A percentile compares a stretch with the other conserved stretches of the same genome.
phyloP scores from a whole-genome alignment of 2,329 filamentous ascomycete species.

The Kalmusia sp. region DNA sequence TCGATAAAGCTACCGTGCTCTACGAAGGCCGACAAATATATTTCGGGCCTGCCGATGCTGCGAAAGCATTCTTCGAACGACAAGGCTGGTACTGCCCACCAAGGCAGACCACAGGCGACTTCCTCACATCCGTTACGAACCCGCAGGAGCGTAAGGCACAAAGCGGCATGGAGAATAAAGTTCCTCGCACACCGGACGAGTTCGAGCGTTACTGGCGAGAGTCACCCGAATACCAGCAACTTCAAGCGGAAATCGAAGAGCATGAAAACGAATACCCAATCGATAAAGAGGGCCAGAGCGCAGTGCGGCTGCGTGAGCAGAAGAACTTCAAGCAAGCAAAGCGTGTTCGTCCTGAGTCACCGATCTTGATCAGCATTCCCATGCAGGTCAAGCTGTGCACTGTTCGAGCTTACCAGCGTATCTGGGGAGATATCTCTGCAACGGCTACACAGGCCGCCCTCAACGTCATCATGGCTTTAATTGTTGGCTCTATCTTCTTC shows the following conservation, averaged over 20 bases:
- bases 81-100: constrained; percentile 73
- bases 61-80: constrained; percentile 70
- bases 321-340: constrained; percentile 62
- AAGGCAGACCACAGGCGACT: constrained; percentile 75
- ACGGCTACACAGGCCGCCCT: constrained; percentile 48
- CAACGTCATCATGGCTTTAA: constrained; percentile 64
- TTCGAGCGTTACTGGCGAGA: constrained; percentile 62
- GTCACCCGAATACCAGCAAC: constrained; percentile 51
- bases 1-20: constrained; percentile 77
- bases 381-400: constrained; percentile 51
- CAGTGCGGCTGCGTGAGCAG: constrained; percentile 46
- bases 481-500: constrained; percentile 68
- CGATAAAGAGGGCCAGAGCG: constrained; percentile 44
- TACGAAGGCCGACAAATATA: constrained; percentile 82
- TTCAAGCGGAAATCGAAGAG: constrained; percentile 58
- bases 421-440: constrained; percentile 41
- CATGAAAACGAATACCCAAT: constrained; percentile 58
- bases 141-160: constrained; percentile 51
- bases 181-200: constrained; percentile 57
- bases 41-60: constrained; percentile 68
- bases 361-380: constrained; percentile 63
- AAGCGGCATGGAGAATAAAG: constrained; percentile 52
- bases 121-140: constrained; percentile 74
- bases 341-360: constrained; percentile 61
- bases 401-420: constrained; percentile 41